A percentile compares a stretch with the other conserved stretches of the same genome.
Conservation (phyloP, 345 rosid genomes). For the Hibiscus mutabilis region DNA sequence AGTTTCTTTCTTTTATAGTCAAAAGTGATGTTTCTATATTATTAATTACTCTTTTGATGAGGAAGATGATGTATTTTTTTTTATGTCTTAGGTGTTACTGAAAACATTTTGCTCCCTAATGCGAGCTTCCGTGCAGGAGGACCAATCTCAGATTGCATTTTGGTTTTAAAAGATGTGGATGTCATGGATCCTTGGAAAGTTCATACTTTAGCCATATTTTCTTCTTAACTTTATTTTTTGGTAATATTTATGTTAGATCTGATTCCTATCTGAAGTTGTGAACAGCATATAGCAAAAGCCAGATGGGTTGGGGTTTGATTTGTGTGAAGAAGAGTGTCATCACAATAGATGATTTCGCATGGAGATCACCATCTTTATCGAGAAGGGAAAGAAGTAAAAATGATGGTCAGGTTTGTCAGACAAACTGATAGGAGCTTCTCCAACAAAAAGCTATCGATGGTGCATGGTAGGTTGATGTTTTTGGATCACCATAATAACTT, state of each 20-base stretch:
- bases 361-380: neutral
- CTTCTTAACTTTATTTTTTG: neutral
- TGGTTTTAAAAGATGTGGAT: slow-evolving; percentile 9
- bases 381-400: neutral
- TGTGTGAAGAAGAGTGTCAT: neutral
- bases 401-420: neutral
- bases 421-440: neutral
- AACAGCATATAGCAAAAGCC: neutral
- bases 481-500: neutral
- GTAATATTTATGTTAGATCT: neutral
- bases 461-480: neutral
- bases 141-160: slow-evolving; percentile 9
- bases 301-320: neutral
- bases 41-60: slow-evolving; percentile 3
- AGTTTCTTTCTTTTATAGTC: neutral
- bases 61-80: slow-evolving; percentile 12
- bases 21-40: neutral
- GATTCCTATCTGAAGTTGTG: neutral
- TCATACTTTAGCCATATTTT: neutral
- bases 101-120: slow-evolving; percentile 4
- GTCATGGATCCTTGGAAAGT: slow-evolving; percentile 12
- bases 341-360: neutral
- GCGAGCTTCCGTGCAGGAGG: neutral
- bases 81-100: slow-evolving; percentile 9
- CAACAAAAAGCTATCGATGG: neutral